Evolutionary conservation across 2,329 filamentous ascomycete genomes (phyloP).

Genomic region (Ploettnerulaceae sp.): DNA sequence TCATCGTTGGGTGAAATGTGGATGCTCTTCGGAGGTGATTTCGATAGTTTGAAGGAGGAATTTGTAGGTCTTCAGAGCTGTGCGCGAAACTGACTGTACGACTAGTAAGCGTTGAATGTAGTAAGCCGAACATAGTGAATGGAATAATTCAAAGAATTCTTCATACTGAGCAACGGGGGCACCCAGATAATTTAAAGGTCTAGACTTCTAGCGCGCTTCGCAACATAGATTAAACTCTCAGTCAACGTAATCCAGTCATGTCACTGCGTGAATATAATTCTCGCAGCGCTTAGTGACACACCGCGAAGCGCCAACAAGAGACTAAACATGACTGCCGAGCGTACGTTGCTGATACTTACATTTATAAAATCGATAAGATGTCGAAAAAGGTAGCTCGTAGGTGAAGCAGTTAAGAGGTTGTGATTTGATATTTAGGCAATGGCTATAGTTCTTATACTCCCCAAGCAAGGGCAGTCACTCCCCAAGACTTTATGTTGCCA

Average conservation of each 20-base stretch:
- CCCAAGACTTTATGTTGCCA: background rate
- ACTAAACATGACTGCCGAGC: background rate
- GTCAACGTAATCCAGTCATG: background rate
- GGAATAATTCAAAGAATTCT: too few relatives aligned
- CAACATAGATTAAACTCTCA: background rate
- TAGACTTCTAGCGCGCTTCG: slow-evolving; percentile 4
- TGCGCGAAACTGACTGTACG: slow-evolving; percentile 5
- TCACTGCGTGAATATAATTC: background rate
- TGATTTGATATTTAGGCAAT: too few relatives aligned
- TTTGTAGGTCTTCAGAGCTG: slow-evolving; percentile 5
- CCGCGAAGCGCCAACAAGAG: background rate
- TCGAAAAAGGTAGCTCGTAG: too few relatives aligned
- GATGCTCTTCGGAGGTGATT: slow-evolving; percentile 1
- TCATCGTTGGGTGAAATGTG: slow-evolving; percentile 13
- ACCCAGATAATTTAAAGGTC: background rate
- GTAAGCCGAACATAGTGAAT: slow-evolving; percentile 13
- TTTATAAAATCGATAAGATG: background rate
- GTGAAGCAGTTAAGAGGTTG: too few relatives aligned
- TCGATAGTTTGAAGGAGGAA: slow-evolving; percentile 2
- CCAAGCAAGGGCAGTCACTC: too few relatives aligned
- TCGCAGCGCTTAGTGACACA: slow-evolving; percentile 10
- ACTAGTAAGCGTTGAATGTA: slow-evolving; percentile 12
- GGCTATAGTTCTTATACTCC: too few relatives aligned
- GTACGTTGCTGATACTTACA: background rate
- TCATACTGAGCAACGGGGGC: background rate